Evolutionary conservation across 306 rosid genomes (phyloP), one percentile per base, ranked within the genome.

Genomic region (Rosa persica): DNA sequence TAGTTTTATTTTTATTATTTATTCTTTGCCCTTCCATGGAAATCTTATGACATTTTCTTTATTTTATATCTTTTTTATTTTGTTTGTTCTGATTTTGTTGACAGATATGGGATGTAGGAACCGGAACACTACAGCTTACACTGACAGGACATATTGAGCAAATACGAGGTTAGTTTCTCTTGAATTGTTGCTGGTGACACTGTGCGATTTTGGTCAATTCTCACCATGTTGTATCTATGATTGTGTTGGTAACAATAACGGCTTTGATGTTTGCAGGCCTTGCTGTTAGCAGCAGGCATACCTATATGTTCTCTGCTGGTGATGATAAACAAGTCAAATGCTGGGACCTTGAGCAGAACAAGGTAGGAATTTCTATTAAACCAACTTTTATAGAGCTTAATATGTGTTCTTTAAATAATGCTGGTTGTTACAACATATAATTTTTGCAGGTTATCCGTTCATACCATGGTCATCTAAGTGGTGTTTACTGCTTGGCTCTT

Each of bases 341-440:
- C 83, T 95, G 99, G 99, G 99, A 95, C 84, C 98, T 95, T 78
- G 99, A 95, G 72, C 99, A 95, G 90, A 95, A 95, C 79, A 95
- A 95, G 93, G 99, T 95, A 73, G 71, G 77, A 67, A 70, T 43
- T 36, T 49, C 25, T 71, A 43, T 67, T 75, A 12, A 62, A 20
- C 64, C 61, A 52, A 34, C 73, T 69, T 52, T 70, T 25, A 62
- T 19, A 23, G 72, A 87, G 75, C 34, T 66, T 55, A 43, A 58
- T 47, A 34, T 83, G 13, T 55, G 47, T 62, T 83, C 25, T 66
- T 34, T 67, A 12, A 46, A 43, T 54, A 73, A 73, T 72, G 39
- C 51, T 57, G 43, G 51, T 79, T 77, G 52, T 57, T 61, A 79
- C 73, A 72, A 70, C 55, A 17, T 23, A 61, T 43, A 71, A 16